These are phyloP conservation scores for Guillardia theta DNA, from an alignment of 78 protist genomes.

Conservation along the genomic window DNA sequence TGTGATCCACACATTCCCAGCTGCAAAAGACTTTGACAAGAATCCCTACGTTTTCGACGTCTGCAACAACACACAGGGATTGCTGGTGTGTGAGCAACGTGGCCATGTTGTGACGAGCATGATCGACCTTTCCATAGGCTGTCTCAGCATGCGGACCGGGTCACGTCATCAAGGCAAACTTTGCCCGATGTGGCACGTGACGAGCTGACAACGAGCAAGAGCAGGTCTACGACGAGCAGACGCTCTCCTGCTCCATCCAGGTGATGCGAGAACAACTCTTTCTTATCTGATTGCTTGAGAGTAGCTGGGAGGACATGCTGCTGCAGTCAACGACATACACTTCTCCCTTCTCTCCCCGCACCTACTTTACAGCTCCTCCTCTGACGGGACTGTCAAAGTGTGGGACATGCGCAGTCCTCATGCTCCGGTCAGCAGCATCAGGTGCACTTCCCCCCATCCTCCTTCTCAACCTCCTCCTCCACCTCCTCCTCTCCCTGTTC, in stretches of 20 bases:
- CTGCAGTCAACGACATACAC: background rate
- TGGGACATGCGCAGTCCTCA: background rate
- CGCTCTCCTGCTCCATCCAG: background rate
- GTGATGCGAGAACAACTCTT: too few relatives aligned
- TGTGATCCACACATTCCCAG: background rate
- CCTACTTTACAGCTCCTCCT: background rate
- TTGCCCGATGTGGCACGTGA: too few relatives aligned
- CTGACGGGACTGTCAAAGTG: background rate
- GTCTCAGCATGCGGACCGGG: conserved; percentile 32
- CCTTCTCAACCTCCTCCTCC: too few relatives aligned
- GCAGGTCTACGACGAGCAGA: background rate
- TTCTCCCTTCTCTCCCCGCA: background rate
- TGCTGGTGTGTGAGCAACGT: too few relatives aligned
- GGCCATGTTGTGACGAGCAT: too few relatives aligned
- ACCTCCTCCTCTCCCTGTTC: too few relatives aligned
- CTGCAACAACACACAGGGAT: background rate
- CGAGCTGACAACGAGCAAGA: too few relatives aligned
- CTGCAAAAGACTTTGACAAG: background rate
- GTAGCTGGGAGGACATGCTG: background rate
- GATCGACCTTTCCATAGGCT: too few relatives aligned
- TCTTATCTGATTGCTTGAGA: too few relatives aligned
- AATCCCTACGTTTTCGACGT: conserved; percentile 11
- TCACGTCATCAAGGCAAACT: background rate
- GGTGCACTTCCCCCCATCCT: too few relatives aligned
- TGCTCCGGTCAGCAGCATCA: background rate